A percentile compares a stretch with the other conserved stretches of the same genome.
Conservation (phyloP, 2,329 filamentous ascomycete species). For the Lachnellula hyalina region DNA sequence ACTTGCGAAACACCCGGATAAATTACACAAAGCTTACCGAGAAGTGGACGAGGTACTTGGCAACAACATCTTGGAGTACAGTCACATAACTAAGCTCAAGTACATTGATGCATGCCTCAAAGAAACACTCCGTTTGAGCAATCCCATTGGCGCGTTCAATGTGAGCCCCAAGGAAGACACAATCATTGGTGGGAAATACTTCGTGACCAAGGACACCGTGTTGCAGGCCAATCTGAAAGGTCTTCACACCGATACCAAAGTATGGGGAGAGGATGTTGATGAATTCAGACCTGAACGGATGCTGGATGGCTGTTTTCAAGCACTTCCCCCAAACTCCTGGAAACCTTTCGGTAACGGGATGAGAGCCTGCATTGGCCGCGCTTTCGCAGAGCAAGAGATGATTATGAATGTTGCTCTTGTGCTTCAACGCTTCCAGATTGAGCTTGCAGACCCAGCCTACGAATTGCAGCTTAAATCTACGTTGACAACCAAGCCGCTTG, state of each 20-base stretch:
- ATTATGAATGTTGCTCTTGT: slow-evolving; percentile 56
- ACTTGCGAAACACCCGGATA: slow-evolving; percentile 43
- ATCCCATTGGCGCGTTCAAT: slow-evolving; percentile 39
- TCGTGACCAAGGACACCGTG: slow-evolving; percentile 40
- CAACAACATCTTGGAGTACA: slow-evolving; percentile 36
- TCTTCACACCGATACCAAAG: slow-evolving; percentile 55
- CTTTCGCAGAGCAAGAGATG: slow-evolving; percentile 71
- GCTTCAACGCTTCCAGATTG: slow-evolving; percentile 66
- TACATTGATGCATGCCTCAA: slow-evolving; percentile 62
- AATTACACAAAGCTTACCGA: slow-evolving; percentile 40
- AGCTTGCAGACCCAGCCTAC: slow-evolving; percentile 55
- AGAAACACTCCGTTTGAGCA: slow-evolving; percentile 55
- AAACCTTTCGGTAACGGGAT: slow-evolving; percentile 72
- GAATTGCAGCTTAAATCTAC: slow-evolving; percentile 48
- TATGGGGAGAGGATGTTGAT: slow-evolving; percentile 59
- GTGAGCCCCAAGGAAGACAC: slow-evolving; percentile 24
- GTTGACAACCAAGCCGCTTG: slow-evolving; percentile 57
- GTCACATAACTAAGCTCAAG: slow-evolving; percentile 47
- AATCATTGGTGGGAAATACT: not conserved
- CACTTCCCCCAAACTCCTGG: slow-evolving; percentile 57
- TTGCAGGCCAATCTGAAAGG: slow-evolving; percentile 46
- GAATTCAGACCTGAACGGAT: slow-evolving; percentile 67
- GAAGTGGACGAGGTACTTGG: slow-evolving; percentile 48
- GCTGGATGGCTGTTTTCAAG: slow-evolving; percentile 62
- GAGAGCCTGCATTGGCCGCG: slow-evolving; percentile 65